Base-by-base conservation (phyloP, 2,329 filamentous ascomycete genomes). In the Aspergillus jensenii region DNA sequence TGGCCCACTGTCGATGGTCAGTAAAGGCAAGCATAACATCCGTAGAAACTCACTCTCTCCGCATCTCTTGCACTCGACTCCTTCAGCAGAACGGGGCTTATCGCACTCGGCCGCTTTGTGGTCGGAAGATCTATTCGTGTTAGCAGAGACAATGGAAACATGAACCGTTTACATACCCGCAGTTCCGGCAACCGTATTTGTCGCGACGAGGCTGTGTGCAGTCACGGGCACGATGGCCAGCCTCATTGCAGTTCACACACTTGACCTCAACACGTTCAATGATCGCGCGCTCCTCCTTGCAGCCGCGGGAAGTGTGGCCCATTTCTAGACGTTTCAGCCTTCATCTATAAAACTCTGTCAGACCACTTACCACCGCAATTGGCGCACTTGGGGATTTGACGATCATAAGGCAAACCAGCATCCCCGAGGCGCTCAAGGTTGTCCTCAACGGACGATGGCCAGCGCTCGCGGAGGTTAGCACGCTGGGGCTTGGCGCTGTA, bases 341-440 rank as follows among this genome's bases (percentile, higher is more conserved):
- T 9, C 7, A n/a, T 45, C 19, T 1, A 12, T 39, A 2, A 17
- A 6, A 0, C 4, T 12, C 23, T n/a, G 3, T 7, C 3, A 1
- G 12, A 21, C 27, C 44, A 62, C 67, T 71, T 72, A 77, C 78
- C 73, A 41, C 75, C 72, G 61, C 82, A 85, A 62, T 82, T 83
- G 50, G 39, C 55, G 62, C 83, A 85, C 65, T 81, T 81, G 5
- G 76, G 76, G 37, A 83, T 68, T 56, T 79, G 73, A 44, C 79
- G 76, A 57, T 84, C 80, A 57, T 80, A 75, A 2, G 79, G 74
- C 25, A 81, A 68, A 11, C 83, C 83, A 21, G 82, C 81, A 65
- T 84, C 74, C 12, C 66, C 72, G 15, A 85, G 76, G 53, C 82
- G 82, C 51, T 75, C 71, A 9, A 82, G 60, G 62, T 85, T 85